Conservation (phyloP, 495 filamentous ascomycete genomes). For the Penicillium egyptiacum region DNA sequence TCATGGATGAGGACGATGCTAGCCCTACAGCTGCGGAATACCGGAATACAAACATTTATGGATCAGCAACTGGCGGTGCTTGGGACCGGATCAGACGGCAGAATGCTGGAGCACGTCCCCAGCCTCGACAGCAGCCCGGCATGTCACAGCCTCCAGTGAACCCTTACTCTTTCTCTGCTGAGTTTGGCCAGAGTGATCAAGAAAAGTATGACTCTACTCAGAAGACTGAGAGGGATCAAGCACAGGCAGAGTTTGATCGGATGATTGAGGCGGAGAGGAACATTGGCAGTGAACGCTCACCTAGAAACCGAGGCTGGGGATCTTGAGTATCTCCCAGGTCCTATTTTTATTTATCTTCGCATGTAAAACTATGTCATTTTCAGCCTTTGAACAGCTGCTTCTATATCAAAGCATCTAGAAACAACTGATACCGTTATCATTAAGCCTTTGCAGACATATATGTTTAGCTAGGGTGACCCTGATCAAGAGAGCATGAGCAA, state of each 20-base stretch:
- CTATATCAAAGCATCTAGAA: background rate
- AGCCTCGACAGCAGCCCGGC: slow-evolving; percentile 13
- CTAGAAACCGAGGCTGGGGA: slow-evolving; percentile 26
- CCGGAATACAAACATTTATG: slow-evolving; percentile 21
- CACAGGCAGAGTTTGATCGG: slow-evolving; percentile 44
- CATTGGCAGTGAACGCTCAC: slow-evolving; percentile 18
- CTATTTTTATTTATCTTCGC: background rate
- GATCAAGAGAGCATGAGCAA: background rate
- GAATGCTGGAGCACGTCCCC: slow-evolving; percentile 14
- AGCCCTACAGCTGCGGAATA: slow-evolving; percentile 44
- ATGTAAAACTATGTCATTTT: slow-evolving; percentile 1
- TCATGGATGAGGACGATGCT: slow-evolving; percentile 42
- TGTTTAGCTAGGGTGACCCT: background rate
- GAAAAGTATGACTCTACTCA: slow-evolving; percentile 17
- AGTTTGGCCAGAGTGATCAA: slow-evolving; percentile 7
- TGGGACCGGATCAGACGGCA: slow-evolving; percentile 46
- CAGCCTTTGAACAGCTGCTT: background rate
- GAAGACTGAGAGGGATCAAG: slow-evolving; percentile 34
- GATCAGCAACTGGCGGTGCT: slow-evolving; percentile 27
- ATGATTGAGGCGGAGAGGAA: slow-evolving; percentile 44
- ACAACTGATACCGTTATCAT: slow-evolving; percentile 7
- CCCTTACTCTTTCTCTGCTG: background rate
- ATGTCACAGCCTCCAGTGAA: slow-evolving; percentile 8
- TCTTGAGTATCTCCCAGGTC: slow-evolving; percentile 4
- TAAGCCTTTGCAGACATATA: slow-evolving; percentile 15